These are phyloP conservation scores for Aspergillus amoenus DNA, from an alignment of 2,329 filamentous ascomycete species.

Conservation along the genomic window DNA sequence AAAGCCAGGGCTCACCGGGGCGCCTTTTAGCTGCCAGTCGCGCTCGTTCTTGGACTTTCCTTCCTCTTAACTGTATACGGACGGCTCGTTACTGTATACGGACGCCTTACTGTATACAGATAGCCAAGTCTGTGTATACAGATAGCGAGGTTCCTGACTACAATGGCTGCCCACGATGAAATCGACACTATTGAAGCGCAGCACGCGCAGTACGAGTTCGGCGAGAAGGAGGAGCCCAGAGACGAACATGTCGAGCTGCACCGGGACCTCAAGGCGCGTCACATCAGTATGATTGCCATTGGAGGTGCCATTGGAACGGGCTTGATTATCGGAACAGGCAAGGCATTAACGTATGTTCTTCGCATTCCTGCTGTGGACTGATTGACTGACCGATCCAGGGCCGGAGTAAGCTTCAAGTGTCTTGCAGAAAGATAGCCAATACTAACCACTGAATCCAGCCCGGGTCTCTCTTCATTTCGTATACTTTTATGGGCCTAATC, in stretches of 20 bases:
- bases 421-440: not conserved
- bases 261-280: slow-evolving; percentile 41
- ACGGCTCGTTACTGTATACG: not conserved
- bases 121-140: not conserved
- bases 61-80: too few relatives aligned
- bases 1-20: too few relatives aligned
- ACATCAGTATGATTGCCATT: slow-evolving; percentile 45
- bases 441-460: slow-evolving; percentile 28
- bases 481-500: slow-evolving; percentile 49
- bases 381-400: not conserved
- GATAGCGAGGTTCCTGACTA: not conserved
- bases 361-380: slow-evolving; percentile 35
- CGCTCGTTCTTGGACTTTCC: too few relatives aligned
- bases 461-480: slow-evolving; percentile 44
- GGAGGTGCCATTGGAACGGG: slow-evolving; percentile 45
- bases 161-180: not conserved
- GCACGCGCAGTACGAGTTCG: not conserved
- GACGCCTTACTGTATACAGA: not conserved
- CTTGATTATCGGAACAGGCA: slow-evolving; percentile 41
- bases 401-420: not conserved
- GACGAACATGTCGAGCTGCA: slow-evolving; percentile 32
- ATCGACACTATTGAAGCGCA: not conserved
- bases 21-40: too few relatives aligned
- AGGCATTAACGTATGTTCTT: slow-evolving; percentile 33
- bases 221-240: slow-evolving; percentile 16